phyloP scores from a whole-genome alignment of 2,329 filamentous ascomycete species.

The Aureobasidium leucospermi region DNA sequence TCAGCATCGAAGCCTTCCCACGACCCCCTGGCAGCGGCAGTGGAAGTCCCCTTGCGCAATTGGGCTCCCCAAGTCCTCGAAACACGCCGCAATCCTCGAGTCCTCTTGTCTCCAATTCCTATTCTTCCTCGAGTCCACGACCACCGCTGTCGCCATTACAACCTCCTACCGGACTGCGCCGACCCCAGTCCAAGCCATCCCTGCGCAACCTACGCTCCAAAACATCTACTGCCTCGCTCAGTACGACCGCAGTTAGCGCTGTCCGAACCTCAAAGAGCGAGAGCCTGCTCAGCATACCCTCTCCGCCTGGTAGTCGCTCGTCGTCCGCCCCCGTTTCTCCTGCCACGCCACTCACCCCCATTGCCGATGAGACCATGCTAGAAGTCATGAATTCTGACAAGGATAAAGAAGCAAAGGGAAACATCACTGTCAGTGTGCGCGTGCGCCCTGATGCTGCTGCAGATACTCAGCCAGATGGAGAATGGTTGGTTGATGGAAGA shows the following conservation, averaged over 20 bases:
- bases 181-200: slow-evolving; percentile 20
- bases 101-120: background rate
- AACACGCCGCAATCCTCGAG: background rate
- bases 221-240: slow-evolving; percentile 34
- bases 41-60: slow-evolving; percentile 45
- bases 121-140: slow-evolving; percentile 42
- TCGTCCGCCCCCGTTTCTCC: slow-evolving; percentile 91
- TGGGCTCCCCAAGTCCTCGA: background rate
- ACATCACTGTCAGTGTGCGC: slow-evolving; percentile 90
- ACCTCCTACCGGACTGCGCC: slow-evolving; percentile 19
- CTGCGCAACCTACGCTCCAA: slow-evolving; percentile 45
- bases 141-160: slow-evolving; percentile 24
- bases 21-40: slow-evolving; percentile 67
- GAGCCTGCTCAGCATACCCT: slow-evolving; percentile 67
- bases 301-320: slow-evolving; percentile 79
- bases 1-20: slow-evolving; percentile 91
- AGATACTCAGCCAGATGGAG: slow-evolving; percentile 59
- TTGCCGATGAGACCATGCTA: slow-evolving; percentile 51
- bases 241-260: slow-evolving; percentile 64
- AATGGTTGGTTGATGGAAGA: slow-evolving; percentile 88
- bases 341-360: slow-evolving; percentile 80
- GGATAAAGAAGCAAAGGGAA: slow-evolving; percentile 73
- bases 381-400: slow-evolving; percentile 18
- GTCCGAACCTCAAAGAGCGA: slow-evolving; percentile 62
- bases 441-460: slow-evolving; percentile 73